Evolutionary conservation across 129 eudicot species (phyloP), one percentile per base, ranked within the genome.

Genomic region (Logfia minima): DNA sequence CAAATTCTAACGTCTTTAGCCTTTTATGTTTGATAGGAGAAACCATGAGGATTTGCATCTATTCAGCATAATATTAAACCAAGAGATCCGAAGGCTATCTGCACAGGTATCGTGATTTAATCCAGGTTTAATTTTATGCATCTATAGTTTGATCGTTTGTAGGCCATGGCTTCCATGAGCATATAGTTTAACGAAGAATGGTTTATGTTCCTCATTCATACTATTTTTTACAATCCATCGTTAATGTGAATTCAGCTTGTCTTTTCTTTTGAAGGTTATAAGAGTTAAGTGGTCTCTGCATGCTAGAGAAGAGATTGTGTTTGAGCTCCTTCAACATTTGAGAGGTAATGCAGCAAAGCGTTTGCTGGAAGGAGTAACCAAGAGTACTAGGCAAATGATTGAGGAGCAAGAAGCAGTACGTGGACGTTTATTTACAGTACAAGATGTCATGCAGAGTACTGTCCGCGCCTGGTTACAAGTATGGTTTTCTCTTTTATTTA

Each of bases 381-480:
- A 86, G 85, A 91, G 96, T 80, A 89, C 96, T 0, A 75, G 98
- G 66, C 93, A 89, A 79, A 93, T 93, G 98, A 87, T 93, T 62
- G 97, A 84, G 53, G 98, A 93, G 74, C 98, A 93, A 87, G 98
- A 93, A 87, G 98, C 97, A 21, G 97, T 87, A 72, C 93, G 98
- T 53, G 98, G 90, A 55, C 97, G 98, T 76, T 81, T 93, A 66
- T 93, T 93, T 81, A 91, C 98, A 68, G 90, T 93, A 66, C 98
- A 93, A 86, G 98, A 93, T 85, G 98, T 91, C 77, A 93, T 93
- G 97, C 97, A 93, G 76, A 93, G 96, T 81, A 93, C 89, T 29
- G 82, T 90, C 6, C 96, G 96, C 24, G 96, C 98, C 68, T 91
- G 97, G 98, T 82, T 93, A 81, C 96, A 91, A 93, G 98, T 90